phyloP scores from a whole-genome alignment of 2,329 filamentous ascomycete genomes.

The Aspergillus pseudoviridinutans region DNA sequence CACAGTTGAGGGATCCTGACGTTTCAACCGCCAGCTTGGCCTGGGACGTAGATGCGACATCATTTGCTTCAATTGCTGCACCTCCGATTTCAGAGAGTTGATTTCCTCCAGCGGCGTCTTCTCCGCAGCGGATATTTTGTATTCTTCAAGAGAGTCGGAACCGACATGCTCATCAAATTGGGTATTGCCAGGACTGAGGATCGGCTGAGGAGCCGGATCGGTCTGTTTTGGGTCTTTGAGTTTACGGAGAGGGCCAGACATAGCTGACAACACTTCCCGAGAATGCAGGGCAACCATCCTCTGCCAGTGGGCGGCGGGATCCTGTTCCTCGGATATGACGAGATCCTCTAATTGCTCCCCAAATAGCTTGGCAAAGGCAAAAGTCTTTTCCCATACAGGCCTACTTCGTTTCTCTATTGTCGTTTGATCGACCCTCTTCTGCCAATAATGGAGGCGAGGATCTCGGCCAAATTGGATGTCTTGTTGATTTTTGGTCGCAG shows the following conservation, averaged over 20 bases:
- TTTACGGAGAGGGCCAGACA: slow-evolving; percentile 8
- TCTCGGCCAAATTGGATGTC: slow-evolving; percentile 25
- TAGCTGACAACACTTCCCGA: slow-evolving; percentile 19
- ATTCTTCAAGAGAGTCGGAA: neutral
- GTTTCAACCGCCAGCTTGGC: neutral
- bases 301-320: slow-evolving; percentile 13
- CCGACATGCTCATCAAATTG: neutral
- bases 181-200: neutral
- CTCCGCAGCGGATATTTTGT: neutral
- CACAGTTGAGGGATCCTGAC: too few relatives aligned
- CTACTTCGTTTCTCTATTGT: slow-evolving; percentile 14
- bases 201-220: neutral
- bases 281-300: slow-evolving; percentile 23
- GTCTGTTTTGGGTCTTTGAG: neutral
- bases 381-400: slow-evolving; percentile 30
- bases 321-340: slow-evolving; percentile 11
- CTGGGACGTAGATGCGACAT: slow-evolving; percentile 16
- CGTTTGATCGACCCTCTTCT: slow-evolving; percentile 18
- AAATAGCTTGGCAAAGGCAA: slow-evolving; percentile 29
- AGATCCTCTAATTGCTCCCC: slow-evolving; percentile 24
- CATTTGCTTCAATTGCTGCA: slow-evolving; percentile 27
- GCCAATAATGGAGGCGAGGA: slow-evolving; percentile 26
- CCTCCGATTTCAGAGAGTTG: slow-evolving; percentile 23
- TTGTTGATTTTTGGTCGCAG: slow-evolving; percentile 19
- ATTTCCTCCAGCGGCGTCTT: slow-evolving; percentile 22